Evolutionary conservation across 116 monocot species (phyloP).

Genomic region (Posidonia oceanica): DNA sequence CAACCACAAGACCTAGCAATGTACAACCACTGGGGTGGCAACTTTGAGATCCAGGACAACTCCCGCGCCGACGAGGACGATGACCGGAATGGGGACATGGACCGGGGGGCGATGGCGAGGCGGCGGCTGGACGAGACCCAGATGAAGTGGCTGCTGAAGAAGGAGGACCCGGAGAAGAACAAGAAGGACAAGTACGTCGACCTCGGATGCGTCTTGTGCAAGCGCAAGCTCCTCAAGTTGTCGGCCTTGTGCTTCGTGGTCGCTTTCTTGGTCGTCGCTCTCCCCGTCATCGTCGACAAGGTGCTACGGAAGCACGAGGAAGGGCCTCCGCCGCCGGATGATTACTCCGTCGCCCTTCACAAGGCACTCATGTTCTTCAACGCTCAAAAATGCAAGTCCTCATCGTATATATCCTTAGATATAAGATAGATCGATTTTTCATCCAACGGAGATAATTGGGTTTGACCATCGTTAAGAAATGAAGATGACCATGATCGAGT

Average conservation of each 20-base stretch:
- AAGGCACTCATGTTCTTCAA: conserved; percentile 99
- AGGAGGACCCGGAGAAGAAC: conserved; percentile 28
- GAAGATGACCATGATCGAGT: too few relatives aligned
- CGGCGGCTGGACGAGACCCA: conserved; percentile 78
- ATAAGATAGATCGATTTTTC: not conserved
- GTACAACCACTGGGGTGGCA: conserved; percentile 55
- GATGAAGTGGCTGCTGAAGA: conserved; percentile 86
- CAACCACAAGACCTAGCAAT: not conserved
- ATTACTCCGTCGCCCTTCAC: conserved; percentile 65
- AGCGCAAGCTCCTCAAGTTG: conserved; percentile 62
- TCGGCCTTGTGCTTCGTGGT: conserved; percentile 15
- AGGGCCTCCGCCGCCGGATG: conserved; percentile 43
- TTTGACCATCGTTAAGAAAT: too few relatives aligned
- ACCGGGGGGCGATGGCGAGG: conserved; percentile 34
- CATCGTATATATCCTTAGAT: not conserved
- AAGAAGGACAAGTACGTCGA: conserved; percentile 72
- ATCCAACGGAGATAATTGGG: not conserved
- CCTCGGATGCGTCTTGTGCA: conserved; percentile 77
- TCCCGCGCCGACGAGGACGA: conserved; percentile 54
- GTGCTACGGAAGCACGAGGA: conserved; percentile 53
- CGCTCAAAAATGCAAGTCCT: conserved; percentile 74
- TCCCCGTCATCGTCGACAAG: conserved; percentile 76
- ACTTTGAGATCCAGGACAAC: conserved; percentile 55
- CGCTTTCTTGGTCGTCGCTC: conserved; percentile 54
- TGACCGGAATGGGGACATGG: conserved; percentile 52